Evolutionary conservation across 2,329 filamentous ascomycete species (phyloP), one percentile per base, ranked within the genome.

Genomic region (Sporothrix sp.): DNA sequence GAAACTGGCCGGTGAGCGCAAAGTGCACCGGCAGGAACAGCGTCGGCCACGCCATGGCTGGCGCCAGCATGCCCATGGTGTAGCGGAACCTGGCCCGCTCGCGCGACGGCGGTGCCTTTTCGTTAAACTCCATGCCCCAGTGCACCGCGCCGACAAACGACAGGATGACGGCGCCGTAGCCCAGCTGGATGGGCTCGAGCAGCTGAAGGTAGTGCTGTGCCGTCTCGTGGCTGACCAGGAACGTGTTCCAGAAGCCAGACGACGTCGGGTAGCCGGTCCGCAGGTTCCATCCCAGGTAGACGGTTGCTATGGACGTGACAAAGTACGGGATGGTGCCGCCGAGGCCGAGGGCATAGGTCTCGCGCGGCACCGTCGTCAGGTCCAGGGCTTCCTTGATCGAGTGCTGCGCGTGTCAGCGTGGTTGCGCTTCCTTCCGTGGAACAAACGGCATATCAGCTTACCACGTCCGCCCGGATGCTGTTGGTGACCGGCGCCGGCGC

Each of bases 131-230:
- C 16, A 95, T 74, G 51, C 90, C 90, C 91, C 79, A 96, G 68
- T 96, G 91, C 61, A 95, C 82, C 30, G 90, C 90, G 39, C 91
- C 91, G 1, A 96, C 78, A 74, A 95, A 96, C 25, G 89, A 95
- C 60, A 95, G 85, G 60, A 95, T 93, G 52, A 94, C 81, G 43
- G 90, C 91, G 50, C 91, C 90, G 60, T 94, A 95, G 53, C 88
- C 90, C 50, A 96, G 77, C 67, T 96, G 91, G 48, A 96, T 70
- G 11, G 89, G 89, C 69, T 95, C 89, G 27, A 95, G 73, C 14
- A 88, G 65, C 57, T 83, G 76, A 9, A 96, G 75, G 50, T 88
- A 71, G 21, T 85, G 69, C 54, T 82, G 79, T 2, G 89, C 89
- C 3, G 78, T 84, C 45, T 88, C 79, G 45, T 81, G 81, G 57